Base-by-base conservation (phyloP, 352 stramenopile genomes). In the Pythium vanterpoolii region DNA sequence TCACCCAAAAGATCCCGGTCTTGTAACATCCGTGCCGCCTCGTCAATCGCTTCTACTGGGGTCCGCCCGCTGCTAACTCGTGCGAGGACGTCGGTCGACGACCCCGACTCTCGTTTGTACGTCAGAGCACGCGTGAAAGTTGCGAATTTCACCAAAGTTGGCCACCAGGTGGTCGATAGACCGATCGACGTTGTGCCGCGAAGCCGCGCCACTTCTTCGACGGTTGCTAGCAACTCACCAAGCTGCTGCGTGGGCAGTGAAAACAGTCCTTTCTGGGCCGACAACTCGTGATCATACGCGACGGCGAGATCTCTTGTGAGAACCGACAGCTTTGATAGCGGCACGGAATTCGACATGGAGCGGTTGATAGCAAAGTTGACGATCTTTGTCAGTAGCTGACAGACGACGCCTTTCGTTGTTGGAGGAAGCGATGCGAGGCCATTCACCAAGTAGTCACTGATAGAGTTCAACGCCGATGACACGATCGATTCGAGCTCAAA, bases 221-320 rank as follows among this genome's bases (percentile, higher is more conserved):
- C 64, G 42, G 84, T 56, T 14, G 81, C 76, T 27, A 90, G 64
- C 4, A 90, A 38, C 49, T 93, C 83, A 1, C 69, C 66, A 16
- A 90, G 62, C 27, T 90, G 79, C 47, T 93, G 80, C 0, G 74
- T 85, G 50, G 77, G 86, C 14, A 84, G 44, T 26, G 83, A 93
- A 40, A 77, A 90, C 5, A 88, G 53, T 0, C 73, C 70, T 10
- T 88, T 80, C 60, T 90, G 78, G 1, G 71, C 83, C 5, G 74
- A 76, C 28, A 74, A 56, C 55, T 92, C 83, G 36, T 89, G 83
- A 28, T 84, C 77, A 48, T 87, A 84, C 10, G 85, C 75, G 34
- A 78, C 64, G 5, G 68, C 72, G n/a, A 87, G 40, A 46, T 87
- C 77, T 58, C 72, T 74, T 26, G 76, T 70, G 10, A 90, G 49